Evolutionary conservation across 2,329 filamentous ascomycete genomes (phyloP).

Genomic region (Cadophora malorum): DNA sequence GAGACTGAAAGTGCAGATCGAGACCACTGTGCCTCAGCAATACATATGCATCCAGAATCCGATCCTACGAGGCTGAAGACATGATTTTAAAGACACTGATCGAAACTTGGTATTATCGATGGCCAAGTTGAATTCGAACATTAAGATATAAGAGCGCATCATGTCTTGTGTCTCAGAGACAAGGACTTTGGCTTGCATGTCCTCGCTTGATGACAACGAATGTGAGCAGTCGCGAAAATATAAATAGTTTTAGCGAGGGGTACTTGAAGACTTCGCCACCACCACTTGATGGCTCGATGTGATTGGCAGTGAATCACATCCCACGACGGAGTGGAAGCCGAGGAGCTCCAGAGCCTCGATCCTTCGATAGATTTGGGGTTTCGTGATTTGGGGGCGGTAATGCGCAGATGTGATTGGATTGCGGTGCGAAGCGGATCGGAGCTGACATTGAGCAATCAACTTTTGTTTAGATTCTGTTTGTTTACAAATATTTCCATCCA

Average conservation of each 20-base stretch:
- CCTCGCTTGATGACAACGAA: background rate
- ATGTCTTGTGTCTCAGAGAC: no score
- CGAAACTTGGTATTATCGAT: no score
- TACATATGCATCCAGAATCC: no score
- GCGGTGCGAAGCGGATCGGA: background rate
- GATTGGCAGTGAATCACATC: background rate
- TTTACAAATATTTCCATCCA: conserved; percentile 35
- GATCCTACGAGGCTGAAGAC: no score
- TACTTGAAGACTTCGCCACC: background rate
- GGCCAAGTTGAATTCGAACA: no score
- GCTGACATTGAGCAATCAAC: background rate
- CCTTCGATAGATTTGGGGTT: background rate
- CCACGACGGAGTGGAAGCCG: background rate
- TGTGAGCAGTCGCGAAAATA: background rate
- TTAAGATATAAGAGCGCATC: background rate
- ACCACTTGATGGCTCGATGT: background rate
- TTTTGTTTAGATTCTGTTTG: background rate
- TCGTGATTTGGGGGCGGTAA: background rate
- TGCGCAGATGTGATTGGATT: background rate
- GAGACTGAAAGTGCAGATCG: no score
- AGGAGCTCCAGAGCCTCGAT: background rate
- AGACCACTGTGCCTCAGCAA: no score
- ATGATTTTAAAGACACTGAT: no score
- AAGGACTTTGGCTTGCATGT: background rate
- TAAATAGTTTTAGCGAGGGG: background rate